Conservation (phyloP, 73 alveolate species). For the Tetrahymena thermophila region DNA sequence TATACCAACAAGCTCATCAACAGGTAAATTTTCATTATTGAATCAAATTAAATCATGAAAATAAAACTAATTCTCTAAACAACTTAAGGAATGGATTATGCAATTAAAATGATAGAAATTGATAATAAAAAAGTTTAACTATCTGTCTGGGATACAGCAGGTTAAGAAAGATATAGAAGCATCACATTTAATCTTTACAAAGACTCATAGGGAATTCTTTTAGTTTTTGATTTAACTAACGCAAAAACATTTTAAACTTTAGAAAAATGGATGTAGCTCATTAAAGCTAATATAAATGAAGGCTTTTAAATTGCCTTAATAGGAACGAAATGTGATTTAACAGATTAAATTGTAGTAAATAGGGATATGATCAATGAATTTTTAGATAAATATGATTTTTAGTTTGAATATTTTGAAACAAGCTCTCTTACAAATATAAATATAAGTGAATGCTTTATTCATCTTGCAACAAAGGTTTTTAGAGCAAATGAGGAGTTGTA, state of each 20-base stretch:
- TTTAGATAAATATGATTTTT: neutral
- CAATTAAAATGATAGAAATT: neutral
- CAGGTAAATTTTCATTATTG: neutral
- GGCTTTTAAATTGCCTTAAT: conserved; percentile 13
- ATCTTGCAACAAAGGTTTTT: neutral
- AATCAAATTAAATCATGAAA: neutral
- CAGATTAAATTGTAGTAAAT: neutral
- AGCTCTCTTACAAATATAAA: neutral
- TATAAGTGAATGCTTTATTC: neutral
- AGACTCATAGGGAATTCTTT: conserved; percentile 69
- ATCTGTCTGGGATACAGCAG: conserved; percentile 79
- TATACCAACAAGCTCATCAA: neutral
- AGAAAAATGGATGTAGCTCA: conserved; percentile 32
- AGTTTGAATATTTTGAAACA: neutral
- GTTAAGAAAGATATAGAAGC: conserved; percentile 70
- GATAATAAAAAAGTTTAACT: neutral
- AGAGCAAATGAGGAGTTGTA: neutral
- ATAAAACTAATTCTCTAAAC: neutral
- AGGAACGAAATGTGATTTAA: neutral
- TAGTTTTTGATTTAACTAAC: conserved; percentile 73
- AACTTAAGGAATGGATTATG: neutral
- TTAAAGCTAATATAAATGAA: conserved; percentile 24
- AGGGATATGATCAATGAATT: neutral
- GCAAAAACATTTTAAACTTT: conserved; percentile 46
- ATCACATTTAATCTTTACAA: conserved; percentile 75